A percentile compares a stretch with the other conserved stretches of the same genome.
Conservation (phyloP, 257 asterid species). For the Gentiana macrophylla region DNA sequence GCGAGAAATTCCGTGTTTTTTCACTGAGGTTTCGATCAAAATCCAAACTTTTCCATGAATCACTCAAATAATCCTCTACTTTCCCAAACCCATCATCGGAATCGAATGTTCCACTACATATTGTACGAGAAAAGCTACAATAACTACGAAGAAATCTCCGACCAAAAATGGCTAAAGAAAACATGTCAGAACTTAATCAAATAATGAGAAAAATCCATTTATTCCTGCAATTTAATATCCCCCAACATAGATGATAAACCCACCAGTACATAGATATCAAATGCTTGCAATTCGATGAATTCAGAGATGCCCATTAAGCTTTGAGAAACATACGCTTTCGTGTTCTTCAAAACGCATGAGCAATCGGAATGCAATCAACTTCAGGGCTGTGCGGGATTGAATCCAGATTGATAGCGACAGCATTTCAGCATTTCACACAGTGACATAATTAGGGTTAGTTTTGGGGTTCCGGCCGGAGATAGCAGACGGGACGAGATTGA, state of each 20-base stretch:
- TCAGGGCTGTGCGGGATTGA: too few relatives aligned
- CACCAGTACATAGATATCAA: background rate
- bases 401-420: too few relatives aligned
- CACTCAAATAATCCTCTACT: constrained; percentile 57
- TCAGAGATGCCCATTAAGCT: too few relatives aligned
- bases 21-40: constrained; percentile 27
- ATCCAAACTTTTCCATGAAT: constrained; percentile 49
- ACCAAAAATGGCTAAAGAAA: constrained; percentile 1
- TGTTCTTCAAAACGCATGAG: too few relatives aligned
- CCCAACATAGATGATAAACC: background rate
- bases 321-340: too few relatives aligned
- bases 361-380: too few relatives aligned
- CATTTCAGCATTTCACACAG: too few relatives aligned
- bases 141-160: background rate
- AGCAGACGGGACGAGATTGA: too few relatives aligned
- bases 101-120: constrained; percentile 3
- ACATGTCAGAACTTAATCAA: constrained; percentile 4
- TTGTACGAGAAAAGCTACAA: background rate
- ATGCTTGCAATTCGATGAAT: background rate
- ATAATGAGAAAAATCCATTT: background rate
- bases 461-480: too few relatives aligned
- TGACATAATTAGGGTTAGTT: too few relatives aligned
- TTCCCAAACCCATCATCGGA: constrained; percentile 49
- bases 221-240: background rate
- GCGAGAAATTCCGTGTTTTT: constrained; percentile 16